Conservation (phyloP, 257 asterid species). For the Fraxinus americana region DNA sequence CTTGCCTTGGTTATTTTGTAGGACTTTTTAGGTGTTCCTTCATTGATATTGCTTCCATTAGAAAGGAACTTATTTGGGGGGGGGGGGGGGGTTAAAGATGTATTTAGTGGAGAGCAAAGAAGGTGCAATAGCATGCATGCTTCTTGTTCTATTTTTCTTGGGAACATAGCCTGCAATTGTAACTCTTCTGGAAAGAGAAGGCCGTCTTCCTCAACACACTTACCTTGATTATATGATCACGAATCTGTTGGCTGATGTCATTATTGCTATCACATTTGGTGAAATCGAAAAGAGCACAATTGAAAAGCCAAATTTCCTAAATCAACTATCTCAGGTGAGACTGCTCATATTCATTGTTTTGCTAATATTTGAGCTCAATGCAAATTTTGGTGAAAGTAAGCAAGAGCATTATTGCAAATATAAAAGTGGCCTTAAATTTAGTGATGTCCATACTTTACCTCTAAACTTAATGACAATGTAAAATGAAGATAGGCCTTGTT, state of each 20-base stretch:
- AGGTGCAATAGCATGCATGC: constrained; percentile 56
- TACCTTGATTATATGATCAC: constrained; percentile 52
- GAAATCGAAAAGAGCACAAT: constrained; percentile 42
- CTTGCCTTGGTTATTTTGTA: constrained; percentile 4
- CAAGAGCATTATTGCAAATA: no score
- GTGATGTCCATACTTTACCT: no score
- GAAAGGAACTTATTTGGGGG: constrained; percentile 17
- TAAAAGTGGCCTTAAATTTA: no score
- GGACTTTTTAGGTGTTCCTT: constrained; percentile 29
- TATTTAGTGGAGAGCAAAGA: constrained; percentile 54
- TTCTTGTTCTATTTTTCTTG: constrained; percentile 42
- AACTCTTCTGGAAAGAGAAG: constrained; percentile 47
- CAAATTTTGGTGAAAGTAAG: not conserved
- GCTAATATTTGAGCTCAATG: not conserved
- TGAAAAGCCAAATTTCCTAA: constrained; percentile 40
- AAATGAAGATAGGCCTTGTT: no score
- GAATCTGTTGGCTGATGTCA: constrained; percentile 47
- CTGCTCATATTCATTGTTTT: not conserved
- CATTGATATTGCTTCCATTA: constrained; percentile 17
- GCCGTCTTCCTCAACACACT: constrained; percentile 60
- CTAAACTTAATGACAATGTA: no score
- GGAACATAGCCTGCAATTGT: constrained; percentile 61
- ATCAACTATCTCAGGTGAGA: constrained; percentile 47
- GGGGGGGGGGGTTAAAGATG: constrained; percentile 34
- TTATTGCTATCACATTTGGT: constrained; percentile 53